A percentile compares a stretch with the other conserved stretches of the same genome.
Evolutionary conservation across 495 filamentous ascomycete species (phyloP).

Genomic region (Chaetomium fimeti): DNA sequence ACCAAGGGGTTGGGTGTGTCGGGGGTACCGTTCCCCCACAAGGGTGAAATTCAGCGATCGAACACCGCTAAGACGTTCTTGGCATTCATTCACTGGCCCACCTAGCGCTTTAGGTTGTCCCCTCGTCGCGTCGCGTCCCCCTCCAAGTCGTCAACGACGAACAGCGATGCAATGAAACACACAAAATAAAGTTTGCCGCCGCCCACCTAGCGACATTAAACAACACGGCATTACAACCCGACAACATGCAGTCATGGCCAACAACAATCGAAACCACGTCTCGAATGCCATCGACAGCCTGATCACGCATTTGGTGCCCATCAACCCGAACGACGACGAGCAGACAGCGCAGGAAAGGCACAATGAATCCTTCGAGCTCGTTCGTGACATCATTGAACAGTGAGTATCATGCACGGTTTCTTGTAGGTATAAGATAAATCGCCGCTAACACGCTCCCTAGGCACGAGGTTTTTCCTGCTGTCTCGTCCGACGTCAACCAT

Average conservation of each 20-base stretch:
- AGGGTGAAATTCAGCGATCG: not conserved
- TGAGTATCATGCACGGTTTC: slow-evolving; percentile 26
- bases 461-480: slow-evolving; percentile 34
- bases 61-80: slow-evolving; percentile 5
- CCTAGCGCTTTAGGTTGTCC: too few species aligned
- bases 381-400: slow-evolving; percentile 52
- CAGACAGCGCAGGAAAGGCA: slow-evolving; percentile 51
- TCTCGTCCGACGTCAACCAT: slow-evolving; percentile 73
- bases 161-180: slow-evolving; percentile 9
- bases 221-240: not conserved
- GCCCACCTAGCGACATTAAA: too few species aligned
- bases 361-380: slow-evolving; percentile 52
- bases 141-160: slow-evolving; percentile 2
- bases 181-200: not conserved
- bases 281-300: slow-evolving; percentile 57
- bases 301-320: slow-evolving; percentile 54
- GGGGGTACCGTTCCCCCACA: not conserved
- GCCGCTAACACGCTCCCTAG: slow-evolving; percentile 25
- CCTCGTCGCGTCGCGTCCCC: slow-evolving; percentile 30
- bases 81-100: slow-evolving; percentile 22
- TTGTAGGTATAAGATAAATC: not conserved
- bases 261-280: slow-evolving; percentile 46
- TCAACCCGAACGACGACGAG: slow-evolving; percentile 50
- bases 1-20: slow-evolving; percentile 2
- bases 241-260: slow-evolving; percentile 39